A percentile compares a stretch with the other conserved stretches of the same genome.
These are phyloP conservation scores for Immersiporthe knoxdaviesiana DNA, from an alignment of 2,329 filamentous ascomycete genomes.

Conservation along the genomic window DNA sequence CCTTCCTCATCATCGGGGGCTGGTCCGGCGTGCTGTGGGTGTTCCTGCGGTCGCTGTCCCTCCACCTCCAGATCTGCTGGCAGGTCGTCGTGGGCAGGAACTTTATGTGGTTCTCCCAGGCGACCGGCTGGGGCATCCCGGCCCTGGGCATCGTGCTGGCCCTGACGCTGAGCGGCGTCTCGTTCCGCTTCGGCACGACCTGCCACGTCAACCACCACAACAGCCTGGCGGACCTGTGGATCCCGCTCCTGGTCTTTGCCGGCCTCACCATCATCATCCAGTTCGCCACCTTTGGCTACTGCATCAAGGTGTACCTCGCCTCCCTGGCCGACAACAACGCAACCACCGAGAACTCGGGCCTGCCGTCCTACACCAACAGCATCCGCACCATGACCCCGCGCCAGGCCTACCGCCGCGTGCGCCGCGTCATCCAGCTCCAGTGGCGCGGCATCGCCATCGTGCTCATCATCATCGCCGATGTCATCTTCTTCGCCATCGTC, in stretches of 20 bases:
- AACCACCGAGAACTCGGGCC: conserved; percentile 70
- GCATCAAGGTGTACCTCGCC: conserved; percentile 90
- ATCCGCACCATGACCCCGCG: conserved; percentile 77
- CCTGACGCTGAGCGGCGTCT: conserved; percentile 85
- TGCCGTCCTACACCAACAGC: conserved; percentile 78
- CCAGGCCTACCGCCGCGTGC: conserved; percentile 85
- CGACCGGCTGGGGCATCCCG: conserved; percentile 82
- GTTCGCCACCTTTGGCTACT: conserved; percentile 85
- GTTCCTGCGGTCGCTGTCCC: conserved; percentile 84
- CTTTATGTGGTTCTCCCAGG: conserved; percentile 87
- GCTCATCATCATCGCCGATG: conserved; percentile 84
- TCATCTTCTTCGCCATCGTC: conserved; percentile 90
- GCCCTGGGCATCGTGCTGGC: conserved; percentile 74
- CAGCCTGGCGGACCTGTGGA: conserved; percentile 86
- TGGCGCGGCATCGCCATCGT: conserved; percentile 94
- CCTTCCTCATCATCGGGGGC: conserved; percentile 83
- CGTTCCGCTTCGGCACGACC: conserved; percentile 86
- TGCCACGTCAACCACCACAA: conserved; percentile 94
- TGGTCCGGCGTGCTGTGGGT: conserved; percentile 87
- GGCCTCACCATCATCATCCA: conserved; percentile 78
- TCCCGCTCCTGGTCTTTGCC: conserved; percentile 79
- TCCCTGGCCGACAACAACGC: conserved; percentile 75
- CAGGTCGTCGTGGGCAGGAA: conserved; percentile 83
- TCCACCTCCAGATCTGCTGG: conserved; percentile 98
- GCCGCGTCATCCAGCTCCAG: conserved; percentile 85